phyloP scores from a whole-genome alignment of 2,329 filamentous ascomycete genomes.

The Trichophyton verrucosum region DNA sequence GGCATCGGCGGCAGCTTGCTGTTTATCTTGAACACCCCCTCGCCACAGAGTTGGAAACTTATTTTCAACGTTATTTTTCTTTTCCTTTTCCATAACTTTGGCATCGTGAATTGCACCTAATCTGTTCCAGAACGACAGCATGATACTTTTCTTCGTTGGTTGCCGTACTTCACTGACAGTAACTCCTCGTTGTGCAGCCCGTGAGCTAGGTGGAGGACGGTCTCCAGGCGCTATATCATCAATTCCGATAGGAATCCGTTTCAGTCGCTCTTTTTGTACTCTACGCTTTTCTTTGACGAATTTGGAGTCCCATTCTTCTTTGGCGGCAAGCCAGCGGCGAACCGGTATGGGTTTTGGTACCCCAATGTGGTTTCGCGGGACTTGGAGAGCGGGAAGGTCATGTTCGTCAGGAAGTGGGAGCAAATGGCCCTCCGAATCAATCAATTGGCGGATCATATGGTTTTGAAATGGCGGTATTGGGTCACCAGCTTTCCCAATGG shows the following conservation, averaged over 20 bases:
- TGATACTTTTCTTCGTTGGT: slow-evolving; percentile 54
- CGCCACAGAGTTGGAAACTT: neutral
- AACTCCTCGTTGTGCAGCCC: slow-evolving; percentile 47
- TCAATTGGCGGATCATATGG: slow-evolving; percentile 84
- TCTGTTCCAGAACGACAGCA: slow-evolving; percentile 68
- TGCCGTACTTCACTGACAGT: slow-evolving; percentile 37
- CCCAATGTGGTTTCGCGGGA: slow-evolving; percentile 56
- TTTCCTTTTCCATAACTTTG: slow-evolving; percentile 41
- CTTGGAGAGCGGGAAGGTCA: slow-evolving; percentile 53
- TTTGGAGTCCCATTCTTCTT: slow-evolving; percentile 57
- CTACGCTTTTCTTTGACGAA: slow-evolving; percentile 58
- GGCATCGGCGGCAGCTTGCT: neutral
- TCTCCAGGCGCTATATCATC: slow-evolving; percentile 60
- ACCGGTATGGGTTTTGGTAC: slow-evolving; percentile 69
- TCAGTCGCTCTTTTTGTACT: slow-evolving; percentile 60
- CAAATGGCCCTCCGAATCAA: slow-evolving; percentile 65
- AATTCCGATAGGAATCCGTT: slow-evolving; percentile 61
- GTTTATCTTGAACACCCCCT: neutral
- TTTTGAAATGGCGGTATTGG: slow-evolving; percentile 64
- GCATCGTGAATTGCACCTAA: slow-evolving; percentile 88
- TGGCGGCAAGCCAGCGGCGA: slow-evolving; percentile 68
- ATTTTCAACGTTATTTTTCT: neutral
- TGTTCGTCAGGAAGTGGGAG: slow-evolving; percentile 52
- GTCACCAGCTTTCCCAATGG: slow-evolving; percentile 79
- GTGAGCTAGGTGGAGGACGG: slow-evolving; percentile 66